Evolutionary conservation across 2,329 filamentous ascomycete genomes (phyloP), one percentile per base, ranked within the genome.

Genomic region (Penicillium olsonii): DNA sequence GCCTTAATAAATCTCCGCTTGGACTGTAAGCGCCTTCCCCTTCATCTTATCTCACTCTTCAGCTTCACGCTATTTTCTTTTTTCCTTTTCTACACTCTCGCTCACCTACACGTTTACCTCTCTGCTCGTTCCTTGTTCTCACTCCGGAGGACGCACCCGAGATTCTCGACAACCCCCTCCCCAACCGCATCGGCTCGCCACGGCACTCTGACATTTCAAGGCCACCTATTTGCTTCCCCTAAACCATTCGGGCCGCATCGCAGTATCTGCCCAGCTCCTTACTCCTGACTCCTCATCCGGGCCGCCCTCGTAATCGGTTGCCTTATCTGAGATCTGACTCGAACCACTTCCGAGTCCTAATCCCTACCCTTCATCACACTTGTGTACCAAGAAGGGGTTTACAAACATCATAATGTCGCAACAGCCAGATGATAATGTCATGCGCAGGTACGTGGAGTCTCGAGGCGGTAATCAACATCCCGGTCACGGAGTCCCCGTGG

Each of bases 381-480:
- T 50, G 35, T 40, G 35, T 50, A 45, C 45, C 47, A 35, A 26
- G 26, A 42, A 47, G 22, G 29, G 27, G 34, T 37, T 33, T 35
- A 17, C 35, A 39, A 45, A 54, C 54, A 54, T 43, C 47, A 62
- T 48, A 50, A 71, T 74, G 70, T 66, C 68, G 48, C 71, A 71
- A 60, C 67, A 70, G 57, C 65, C 68, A 50, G 61, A 62, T 45
- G 68, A 72, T 48, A 72, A 73, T 70, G 71, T 74, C 48, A 72
- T 72, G 67, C 68, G 70, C 76, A 85, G 84, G 84, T 87, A 83
- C 61, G 79, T 65, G 52, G 52, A 42, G 44, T 49, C 33, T 22
- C 35, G 19, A 37, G 7, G 15, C 54, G 31, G 8, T 38, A 35
- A 34, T 20, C 22, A 24, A 24, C 22, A 24, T 24, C 22, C 22